phyloP scores from a whole-genome alignment of 179 eudicot genomes.

The Carnegiea gigantea region DNA sequence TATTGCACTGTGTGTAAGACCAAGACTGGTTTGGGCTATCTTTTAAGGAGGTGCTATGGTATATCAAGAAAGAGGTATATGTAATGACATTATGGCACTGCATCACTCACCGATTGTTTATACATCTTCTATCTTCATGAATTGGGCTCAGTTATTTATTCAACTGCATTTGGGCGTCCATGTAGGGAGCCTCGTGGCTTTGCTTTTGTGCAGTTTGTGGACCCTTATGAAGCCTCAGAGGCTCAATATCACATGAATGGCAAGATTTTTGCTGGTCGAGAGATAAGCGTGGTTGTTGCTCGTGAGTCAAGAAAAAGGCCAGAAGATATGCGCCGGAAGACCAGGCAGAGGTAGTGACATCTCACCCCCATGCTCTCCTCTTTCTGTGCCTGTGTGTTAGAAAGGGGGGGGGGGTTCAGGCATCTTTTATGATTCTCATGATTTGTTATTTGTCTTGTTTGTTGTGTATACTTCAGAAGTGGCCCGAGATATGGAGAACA shows the following conservation, averaged over 20 bases:
- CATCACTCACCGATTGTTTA: constrained; percentile 13
- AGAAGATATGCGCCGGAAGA: constrained; percentile 68
- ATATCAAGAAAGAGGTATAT: constrained; percentile 35
- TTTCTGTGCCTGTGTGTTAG: not conserved
- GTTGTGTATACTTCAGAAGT: constrained; percentile 30
- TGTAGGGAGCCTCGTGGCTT: constrained; percentile 83
- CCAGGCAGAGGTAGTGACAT: constrained; percentile 45
- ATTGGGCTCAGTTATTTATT: not conserved
- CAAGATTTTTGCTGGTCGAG: constrained; percentile 68
- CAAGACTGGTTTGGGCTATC: constrained; percentile 24
- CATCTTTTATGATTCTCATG: not conserved
- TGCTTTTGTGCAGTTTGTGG: constrained; percentile 81
- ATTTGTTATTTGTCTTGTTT: not conserved
- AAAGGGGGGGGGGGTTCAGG: not conserved
- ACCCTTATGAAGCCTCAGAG: constrained; percentile 63
- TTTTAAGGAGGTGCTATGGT: constrained; percentile 33
- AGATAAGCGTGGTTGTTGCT: constrained; percentile 71
- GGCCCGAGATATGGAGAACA: constrained; percentile 57
- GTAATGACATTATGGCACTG: constrained; percentile 21
- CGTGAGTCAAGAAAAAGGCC: constrained; percentile 68
- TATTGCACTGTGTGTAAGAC: constrained; percentile 32
- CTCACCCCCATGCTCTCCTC: not conserved
- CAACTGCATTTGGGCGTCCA: not conserved
- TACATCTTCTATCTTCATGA: not conserved
- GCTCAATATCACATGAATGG: constrained; percentile 75